phyloP scores from a whole-genome alignment of 208 protist species.

The Borovskyia barvae region DNA sequence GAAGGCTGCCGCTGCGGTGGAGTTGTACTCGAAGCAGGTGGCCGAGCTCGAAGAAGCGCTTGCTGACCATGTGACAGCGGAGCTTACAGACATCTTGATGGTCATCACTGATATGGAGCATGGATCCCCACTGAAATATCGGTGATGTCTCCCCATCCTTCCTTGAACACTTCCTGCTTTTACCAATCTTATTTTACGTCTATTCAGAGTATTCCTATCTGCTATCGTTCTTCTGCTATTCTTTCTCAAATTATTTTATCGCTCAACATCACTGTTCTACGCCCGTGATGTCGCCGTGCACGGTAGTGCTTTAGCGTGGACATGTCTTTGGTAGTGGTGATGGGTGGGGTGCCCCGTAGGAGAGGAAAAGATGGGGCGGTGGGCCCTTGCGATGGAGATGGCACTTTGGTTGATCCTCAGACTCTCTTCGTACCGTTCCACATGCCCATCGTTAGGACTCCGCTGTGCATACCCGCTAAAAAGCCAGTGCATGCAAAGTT shows the following conservation, averaged over 20 bases:
- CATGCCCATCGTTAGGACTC: too few species aligned
- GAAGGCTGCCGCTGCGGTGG: conserved; percentile 25
- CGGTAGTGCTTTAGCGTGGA: neutral
- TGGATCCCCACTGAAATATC: conserved; percentile 5
- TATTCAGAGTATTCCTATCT: neutral
- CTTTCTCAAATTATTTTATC: too few species aligned
- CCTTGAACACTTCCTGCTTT: neutral
- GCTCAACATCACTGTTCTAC: too few species aligned
- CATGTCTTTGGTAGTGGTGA: too few species aligned
- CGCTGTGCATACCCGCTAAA: too few species aligned
- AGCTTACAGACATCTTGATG: conserved; percentile 58
- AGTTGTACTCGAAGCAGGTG: conserved; percentile 31
- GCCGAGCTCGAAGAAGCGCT: conserved; percentile 33
- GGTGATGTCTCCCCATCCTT: neutral
- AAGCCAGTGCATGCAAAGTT: too few species aligned
- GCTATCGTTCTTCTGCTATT: neutral
- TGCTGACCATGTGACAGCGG: conserved; percentile 32
- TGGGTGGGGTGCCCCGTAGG: too few species aligned
- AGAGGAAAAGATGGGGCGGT: too few species aligned
- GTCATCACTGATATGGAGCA: conserved; percentile 45
- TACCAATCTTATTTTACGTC: conserved; percentile 1
- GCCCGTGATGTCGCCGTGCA: too few species aligned
- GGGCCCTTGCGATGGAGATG: too few species aligned
- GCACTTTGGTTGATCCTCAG: too few species aligned
- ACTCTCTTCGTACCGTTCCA: too few species aligned